A percentile compares a stretch with the other conserved stretches of the same genome.
phyloP scores from a whole-genome alignment of 2,329 filamentous ascomycete genomes.

The Phoma sp. region DNA sequence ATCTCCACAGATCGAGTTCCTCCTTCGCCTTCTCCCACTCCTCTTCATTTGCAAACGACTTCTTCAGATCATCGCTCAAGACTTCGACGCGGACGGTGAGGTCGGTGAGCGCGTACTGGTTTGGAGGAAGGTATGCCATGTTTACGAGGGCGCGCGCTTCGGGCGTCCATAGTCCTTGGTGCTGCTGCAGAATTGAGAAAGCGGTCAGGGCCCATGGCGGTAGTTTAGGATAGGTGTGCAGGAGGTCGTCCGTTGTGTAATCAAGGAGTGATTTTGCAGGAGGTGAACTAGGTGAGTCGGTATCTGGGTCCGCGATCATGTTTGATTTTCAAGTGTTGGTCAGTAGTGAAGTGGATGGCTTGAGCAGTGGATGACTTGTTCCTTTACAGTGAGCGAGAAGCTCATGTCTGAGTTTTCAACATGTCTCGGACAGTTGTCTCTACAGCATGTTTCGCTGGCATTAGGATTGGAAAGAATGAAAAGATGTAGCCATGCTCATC shows the following conservation, averaged over 20 bases:
- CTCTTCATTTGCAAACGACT: neutral
- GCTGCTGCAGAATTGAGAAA: neutral
- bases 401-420: neutral
- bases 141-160: slow-evolving; percentile 8
- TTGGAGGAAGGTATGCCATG: neutral
- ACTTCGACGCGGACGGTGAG: neutral
- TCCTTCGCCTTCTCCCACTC: neutral
- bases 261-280: neutral
- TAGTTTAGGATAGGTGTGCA: neutral
- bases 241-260: neutral
- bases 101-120: neutral
- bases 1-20: slow-evolving; percentile 2
- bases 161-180: neutral
- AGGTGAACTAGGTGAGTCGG: neutral
- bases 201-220: neutral
- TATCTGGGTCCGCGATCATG: no score
- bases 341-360: neutral
- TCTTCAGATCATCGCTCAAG: neutral
- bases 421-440: neutral
- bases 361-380: neutral
- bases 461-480: neutral
- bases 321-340: neutral
- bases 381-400: neutral
- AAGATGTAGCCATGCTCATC: neutral
- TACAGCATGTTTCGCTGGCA: neutral